Base-by-base conservation (phyloP, 148 eudicot species). In the Drosera capensis region DNA sequence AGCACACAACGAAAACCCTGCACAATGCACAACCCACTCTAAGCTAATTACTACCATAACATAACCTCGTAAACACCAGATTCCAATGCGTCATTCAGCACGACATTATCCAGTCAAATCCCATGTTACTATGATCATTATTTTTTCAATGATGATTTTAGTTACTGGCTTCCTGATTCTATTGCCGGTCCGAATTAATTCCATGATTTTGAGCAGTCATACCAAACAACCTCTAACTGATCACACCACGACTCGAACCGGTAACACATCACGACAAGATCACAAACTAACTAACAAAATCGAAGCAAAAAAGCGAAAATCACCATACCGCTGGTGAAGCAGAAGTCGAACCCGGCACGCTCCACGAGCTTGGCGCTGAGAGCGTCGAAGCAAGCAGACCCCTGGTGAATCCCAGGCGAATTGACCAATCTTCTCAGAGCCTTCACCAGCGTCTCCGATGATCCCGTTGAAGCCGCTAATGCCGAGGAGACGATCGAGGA, bases 1-100 rank as follows among this genome's bases (percentile, higher is more conserved):
- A 74, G 96, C 94, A 37, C 94, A 88, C 55, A 88, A 72, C 48
- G 94, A 76, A 69, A 88, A 88, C 12, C 96, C 96, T 87, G 43
- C 25, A 48, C 23, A 66, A 48, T 45, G 36, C 8, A 51, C n/a
- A 29, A 44, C 14, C 52, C 44, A 42, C 11, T 34, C n/a, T 4
- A 2, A 9, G 38, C 11, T 0, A 2, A 34, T 5, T 5, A 2
- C n/a, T 15, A 34, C 38, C 38, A 34, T 34, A 34, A 2, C 13
- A 34, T 15, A 2, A 11, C n/a, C n/a, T n/a, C n/a, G n/a, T n/a
- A n/a, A n/a, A n/a, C n/a, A n/a, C n/a, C n/a, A n/a, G n/a, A n/a
- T n/a, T n/a, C n/a, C n/a, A n/a, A n/a, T n/a, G n/a, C n/a, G n/a
- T n/a, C n/a, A n/a, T n/a, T n/a, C n/a, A n/a, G n/a, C n/a, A n/a